These are phyloP conservation scores for Penicillium oxalicum DNA, from an alignment of 2,329 filamentous ascomycete species.

Conservation along the genomic window DNA sequence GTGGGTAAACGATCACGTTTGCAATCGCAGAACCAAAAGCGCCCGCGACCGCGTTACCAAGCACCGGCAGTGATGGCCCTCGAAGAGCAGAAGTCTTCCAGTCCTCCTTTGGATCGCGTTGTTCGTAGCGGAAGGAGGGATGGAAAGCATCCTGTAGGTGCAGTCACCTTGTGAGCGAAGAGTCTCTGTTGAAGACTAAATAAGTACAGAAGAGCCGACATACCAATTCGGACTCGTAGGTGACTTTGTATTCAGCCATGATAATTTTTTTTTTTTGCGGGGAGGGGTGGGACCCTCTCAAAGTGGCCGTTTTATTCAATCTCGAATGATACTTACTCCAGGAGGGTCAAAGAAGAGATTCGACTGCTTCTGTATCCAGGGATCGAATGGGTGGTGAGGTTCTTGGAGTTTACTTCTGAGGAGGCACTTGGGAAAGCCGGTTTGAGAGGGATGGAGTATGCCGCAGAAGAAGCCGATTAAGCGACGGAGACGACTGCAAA, in stretches of 20 bases:
- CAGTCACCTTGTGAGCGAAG: neutral
- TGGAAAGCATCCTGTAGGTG: constrained; percentile 37
- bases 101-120: constrained; percentile 24
- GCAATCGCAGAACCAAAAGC: constrained; percentile 72
- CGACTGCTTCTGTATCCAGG: no score
- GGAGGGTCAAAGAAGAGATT: no score
- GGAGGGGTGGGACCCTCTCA: no score
- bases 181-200: neutral
- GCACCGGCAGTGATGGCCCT: constrained; percentile 56
- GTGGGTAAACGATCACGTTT: constrained; percentile 71
- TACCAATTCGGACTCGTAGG: constrained; percentile 45
- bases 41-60: constrained; percentile 77
- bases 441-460: neutral
- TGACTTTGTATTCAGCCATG: constrained; percentile 65
- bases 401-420: no score
- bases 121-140: constrained; percentile 39
- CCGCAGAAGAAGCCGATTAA: neutral
- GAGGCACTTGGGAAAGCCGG: no score
- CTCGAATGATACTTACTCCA: neutral
- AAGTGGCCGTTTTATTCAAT: constrained; percentile 26
- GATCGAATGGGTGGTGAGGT: no score
- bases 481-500: neutral
- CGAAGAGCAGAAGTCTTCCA: constrained; percentile 30
- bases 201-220: neutral
- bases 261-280: neutral